Conservation (phyloP, 2,329 filamentous ascomycete genomes). For the Ascochyta lentis region DNA sequence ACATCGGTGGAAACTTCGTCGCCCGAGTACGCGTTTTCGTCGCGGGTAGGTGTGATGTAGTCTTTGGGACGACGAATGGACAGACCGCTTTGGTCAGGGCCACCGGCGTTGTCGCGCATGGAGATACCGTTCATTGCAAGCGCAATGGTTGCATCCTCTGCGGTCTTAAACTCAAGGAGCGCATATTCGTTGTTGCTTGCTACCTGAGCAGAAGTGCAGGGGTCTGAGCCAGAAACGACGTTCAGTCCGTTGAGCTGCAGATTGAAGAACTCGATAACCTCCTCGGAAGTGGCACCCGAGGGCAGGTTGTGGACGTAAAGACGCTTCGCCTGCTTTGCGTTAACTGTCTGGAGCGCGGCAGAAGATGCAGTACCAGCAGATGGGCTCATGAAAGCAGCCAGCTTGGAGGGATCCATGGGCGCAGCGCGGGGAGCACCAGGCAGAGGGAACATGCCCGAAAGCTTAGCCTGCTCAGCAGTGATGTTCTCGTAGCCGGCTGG, state of each 20-base stretch:
- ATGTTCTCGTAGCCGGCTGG: slow-evolving; percentile 98
- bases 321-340: slow-evolving; percentile 92
- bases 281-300: slow-evolving; percentile 73
- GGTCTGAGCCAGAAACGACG: slow-evolving; percentile 81
- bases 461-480: slow-evolving; percentile 96
- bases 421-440: slow-evolving; percentile 94
- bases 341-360: slow-evolving; percentile 86
- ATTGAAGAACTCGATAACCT: slow-evolving; percentile 86
- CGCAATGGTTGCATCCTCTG: slow-evolving; percentile 88
- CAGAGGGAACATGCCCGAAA: slow-evolving; percentile 98
- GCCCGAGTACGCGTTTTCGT: slow-evolving; percentile 71
- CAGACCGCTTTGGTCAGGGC: slow-evolving; percentile 62
- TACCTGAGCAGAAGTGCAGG: slow-evolving; percentile 83
- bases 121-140: slow-evolving; percentile 87
- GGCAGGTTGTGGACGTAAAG: slow-evolving; percentile 88
- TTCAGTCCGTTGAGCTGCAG: slow-evolving; percentile 96
- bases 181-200: slow-evolving; percentile 82
- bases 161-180: slow-evolving; percentile 86
- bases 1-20: slow-evolving; percentile 81
- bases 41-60: slow-evolving; percentile 84
- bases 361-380: slow-evolving; percentile 74
- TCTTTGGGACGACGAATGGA: slow-evolving; percentile 89
- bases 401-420: slow-evolving; percentile 89
- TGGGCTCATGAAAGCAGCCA: slow-evolving; percentile 95
- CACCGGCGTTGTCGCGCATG: slow-evolving; percentile 72